Base-by-base conservation (phyloP, 2,329 filamentous ascomycete species). In the Verticillium alfalfae region DNA sequence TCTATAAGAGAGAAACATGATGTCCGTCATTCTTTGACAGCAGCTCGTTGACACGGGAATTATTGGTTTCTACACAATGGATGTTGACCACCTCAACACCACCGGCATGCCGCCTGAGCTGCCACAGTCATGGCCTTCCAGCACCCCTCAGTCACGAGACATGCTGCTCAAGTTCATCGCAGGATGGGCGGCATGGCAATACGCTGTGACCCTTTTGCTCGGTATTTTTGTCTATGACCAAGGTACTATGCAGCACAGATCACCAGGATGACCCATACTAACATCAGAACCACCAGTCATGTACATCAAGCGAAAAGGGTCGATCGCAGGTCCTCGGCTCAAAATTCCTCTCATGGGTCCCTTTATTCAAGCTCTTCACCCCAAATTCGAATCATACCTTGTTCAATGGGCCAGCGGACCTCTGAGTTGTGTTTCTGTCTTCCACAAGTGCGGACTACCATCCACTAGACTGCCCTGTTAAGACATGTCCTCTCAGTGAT, bases 351-450 rank as follows among this genome's bases (percentile, higher is more conserved):
- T 89, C 67, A 88, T 92, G 73, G 91, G 91, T 1, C 90, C 91
- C 0, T 93, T 93, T 72, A 76, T 93, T 31, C 84, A 92, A 69
- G 90, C 88, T 2, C 81, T 93, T 36, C 82, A 91, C 67, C 91
- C 91, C 7, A 86, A 88, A 65, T 93, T 93, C 72, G 83, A 84
- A 26, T 79, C 84, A 56, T 94, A 93, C 75, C 83, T 91, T 68
- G 84, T 81, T 13, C 92, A 94, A 79, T 93, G 90, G 90, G 81
- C 85, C 15, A 92, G 88, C 62, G 91, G 88, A n/a, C 84, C 88
- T 22, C 79, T 93, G 62, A 93, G 90, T 73, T 94, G 91, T 69
- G 90, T 94, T 18, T 93, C 89, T 1, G 87, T 94, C 65, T 93
- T 94, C 73, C 91, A 94, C 81, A 93, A 93, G 88, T 92, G 81